Evolutionary conservation across 164 flowering plant species (phyloP).

Genomic region (Vitis vinifera): ASM3070453v1 NC_081809.1:22108501-22109000

Average conservation of each 20-base stretch:
- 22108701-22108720: conserved; percentile 50
- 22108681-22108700: conserved; percentile 83
- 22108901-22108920: conserved; percentile 87
- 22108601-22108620: conserved; percentile 62
- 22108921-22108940: conserved; percentile 95
- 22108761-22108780: conserved; percentile 95
- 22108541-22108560: conserved; percentile 24
- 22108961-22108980: conserved; percentile 71
- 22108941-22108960: conserved; percentile 93
- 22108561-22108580: conserved; percentile 27
- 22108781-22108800: conserved; percentile 91
- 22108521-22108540: conserved; percentile 24
- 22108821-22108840: neutral
- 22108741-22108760: conserved; percentile 93
- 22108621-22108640: conserved; percentile 60
- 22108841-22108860: neutral
- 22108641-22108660: conserved; percentile 95
- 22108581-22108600: conserved; percentile 44
- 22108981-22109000: conserved; percentile 43
- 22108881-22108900: conserved; percentile 80
- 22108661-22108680: conserved; percentile 97
- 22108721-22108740: conserved; percentile 83
- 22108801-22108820: conserved; percentile 26
- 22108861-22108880: neutral
- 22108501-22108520: conserved; percentile 20